phyloP scores from a whole-genome alignment of 805 yeast genomes.

The Barnettozyma siamensis region DNA sequence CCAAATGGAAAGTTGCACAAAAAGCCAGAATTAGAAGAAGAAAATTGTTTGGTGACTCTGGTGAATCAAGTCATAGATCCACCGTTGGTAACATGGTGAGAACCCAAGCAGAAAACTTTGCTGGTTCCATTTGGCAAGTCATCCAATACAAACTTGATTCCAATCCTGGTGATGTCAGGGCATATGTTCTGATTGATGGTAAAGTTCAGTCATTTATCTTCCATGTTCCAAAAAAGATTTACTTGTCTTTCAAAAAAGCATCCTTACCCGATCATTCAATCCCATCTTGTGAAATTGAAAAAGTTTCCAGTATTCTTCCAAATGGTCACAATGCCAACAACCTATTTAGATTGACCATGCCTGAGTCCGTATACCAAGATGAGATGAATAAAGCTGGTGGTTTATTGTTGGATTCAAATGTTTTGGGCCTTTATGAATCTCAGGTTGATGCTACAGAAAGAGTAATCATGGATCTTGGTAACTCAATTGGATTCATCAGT shows the following conservation, averaged over 20 bases:
- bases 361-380: slow-evolving; percentile 53
- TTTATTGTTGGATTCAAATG: slow-evolving; percentile 52
- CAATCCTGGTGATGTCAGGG: slow-evolving; percentile 72
- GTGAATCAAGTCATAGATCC: slow-evolving; percentile 47
- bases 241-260: slow-evolving; percentile 54
- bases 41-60: slow-evolving; percentile 69
- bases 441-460: slow-evolving; percentile 63
- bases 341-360: slow-evolving; percentile 60
- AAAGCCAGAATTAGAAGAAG: slow-evolving; percentile 65
- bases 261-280: slow-evolving; percentile 37
- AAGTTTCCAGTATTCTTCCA: slow-evolving; percentile 60
- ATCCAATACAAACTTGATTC: slow-evolving; percentile 59
- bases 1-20: slow-evolving; percentile 82
- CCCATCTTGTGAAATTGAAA: slow-evolving; percentile 50
- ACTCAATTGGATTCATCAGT: slow-evolving; percentile 63
- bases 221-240: slow-evolving; percentile 69
- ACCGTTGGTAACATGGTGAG: slow-evolving; percentile 65
- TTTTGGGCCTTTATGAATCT: slow-evolving; percentile 72
- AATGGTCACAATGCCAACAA: slow-evolving; percentile 49
- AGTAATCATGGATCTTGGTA: slow-evolving; percentile 74
- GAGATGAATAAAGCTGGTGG: slow-evolving; percentile 57
- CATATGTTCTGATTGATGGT: slow-evolving; percentile 59
- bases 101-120: slow-evolving; percentile 72
- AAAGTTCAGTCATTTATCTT: slow-evolving; percentile 70
- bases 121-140: slow-evolving; percentile 81